Conservation (phyloP, 371 early-diverging fungal species). For the Nematocida sp. region DNA sequence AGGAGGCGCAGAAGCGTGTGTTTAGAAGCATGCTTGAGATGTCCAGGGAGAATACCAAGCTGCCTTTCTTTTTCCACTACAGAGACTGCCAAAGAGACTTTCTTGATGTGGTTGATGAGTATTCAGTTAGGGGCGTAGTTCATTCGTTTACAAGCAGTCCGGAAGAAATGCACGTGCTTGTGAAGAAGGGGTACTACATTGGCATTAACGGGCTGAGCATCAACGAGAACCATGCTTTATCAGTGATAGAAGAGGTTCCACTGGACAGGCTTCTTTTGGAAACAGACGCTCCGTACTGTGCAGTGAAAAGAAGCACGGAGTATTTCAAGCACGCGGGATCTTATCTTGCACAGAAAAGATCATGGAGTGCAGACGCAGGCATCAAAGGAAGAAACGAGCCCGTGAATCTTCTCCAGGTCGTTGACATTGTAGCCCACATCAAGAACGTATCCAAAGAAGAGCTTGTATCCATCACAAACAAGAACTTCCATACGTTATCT, state of each 20-base stretch:
- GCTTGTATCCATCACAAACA: conserved; percentile 11
- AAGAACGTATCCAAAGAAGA: conserved; percentile 40
- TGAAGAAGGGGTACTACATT: conserved; percentile 76
- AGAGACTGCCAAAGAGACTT: conserved; percentile 65
- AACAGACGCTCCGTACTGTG: conserved; percentile 76
- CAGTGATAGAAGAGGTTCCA: conserved; percentile 74
- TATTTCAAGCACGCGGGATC: conserved; percentile 67
- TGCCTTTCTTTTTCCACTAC: conserved; percentile 66
- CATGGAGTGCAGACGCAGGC: conserved; percentile 6
- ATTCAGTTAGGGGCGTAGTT: conserved; percentile 71
- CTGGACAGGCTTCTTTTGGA: conserved; percentile 77
- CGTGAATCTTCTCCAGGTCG: conserved; percentile 48
- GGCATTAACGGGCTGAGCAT: conserved; percentile 91
- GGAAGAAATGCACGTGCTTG: conserved; percentile 70
- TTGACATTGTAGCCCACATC: conserved; percentile 56
- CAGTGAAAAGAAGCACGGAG: conserved; percentile 76
- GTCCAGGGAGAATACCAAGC: neutral
- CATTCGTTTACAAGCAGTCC: conserved; percentile 80
- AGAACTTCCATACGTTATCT: too few relatives aligned
- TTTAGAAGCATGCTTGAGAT: conserved; percentile 65
- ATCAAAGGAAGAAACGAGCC: conserved; percentile 61
- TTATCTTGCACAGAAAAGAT: conserved; percentile 10
- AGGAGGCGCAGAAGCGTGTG: conserved; percentile 62
- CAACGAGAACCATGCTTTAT: conserved; percentile 75
- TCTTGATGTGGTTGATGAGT: conserved; percentile 59